Evolutionary conservation across 768 basidiomycete species (phyloP).

Genomic region (Gyrodon lividus): DNA sequence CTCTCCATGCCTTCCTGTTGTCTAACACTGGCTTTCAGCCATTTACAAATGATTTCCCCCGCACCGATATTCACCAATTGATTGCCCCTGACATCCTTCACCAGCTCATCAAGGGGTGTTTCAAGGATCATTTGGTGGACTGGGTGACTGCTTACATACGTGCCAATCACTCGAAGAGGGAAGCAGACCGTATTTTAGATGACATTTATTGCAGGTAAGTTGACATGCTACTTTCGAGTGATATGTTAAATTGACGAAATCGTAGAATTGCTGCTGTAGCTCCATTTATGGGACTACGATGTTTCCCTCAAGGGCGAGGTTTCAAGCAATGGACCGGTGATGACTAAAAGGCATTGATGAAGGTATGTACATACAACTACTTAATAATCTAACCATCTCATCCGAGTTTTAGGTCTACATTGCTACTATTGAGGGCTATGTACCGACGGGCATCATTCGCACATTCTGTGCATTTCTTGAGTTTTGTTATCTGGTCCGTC

Average conservation of each 20-base stretch:
- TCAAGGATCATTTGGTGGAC: conserved; percentile 35
- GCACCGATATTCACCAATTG: conserved; percentile 32
- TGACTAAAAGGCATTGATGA: conserved; percentile 39
- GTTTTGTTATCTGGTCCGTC: conserved; percentile 32
- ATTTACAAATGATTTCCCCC: conserved; percentile 32
- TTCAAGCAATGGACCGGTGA: conserved; percentile 41
- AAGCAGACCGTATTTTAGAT: conserved; percentile 19
- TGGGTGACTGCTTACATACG: conserved; percentile 30
- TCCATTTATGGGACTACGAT: conserved; percentile 26
- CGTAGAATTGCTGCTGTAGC: conserved; percentile 29
- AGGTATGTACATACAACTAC: conserved; percentile 20
- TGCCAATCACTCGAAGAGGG: background rate
- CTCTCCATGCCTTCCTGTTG: background rate
- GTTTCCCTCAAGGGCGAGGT: conserved; percentile 30
- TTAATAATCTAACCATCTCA: background rate
- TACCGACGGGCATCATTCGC: conserved; percentile 16
- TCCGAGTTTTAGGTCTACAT: conserved; percentile 27
- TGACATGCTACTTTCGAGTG: background rate
- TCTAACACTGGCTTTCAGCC: conserved; percentile 18
- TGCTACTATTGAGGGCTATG: conserved; percentile 21
- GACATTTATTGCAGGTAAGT: conserved; percentile 32
- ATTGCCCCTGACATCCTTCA: conserved; percentile 30
- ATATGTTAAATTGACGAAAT: background rate
- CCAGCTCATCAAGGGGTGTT: conserved; percentile 33
- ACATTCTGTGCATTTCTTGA: conserved; percentile 24